phyloP scores from a whole-genome alignment of 1,284 basidiomycete genomes.

The Lignosus rhinocerotis region DNA sequence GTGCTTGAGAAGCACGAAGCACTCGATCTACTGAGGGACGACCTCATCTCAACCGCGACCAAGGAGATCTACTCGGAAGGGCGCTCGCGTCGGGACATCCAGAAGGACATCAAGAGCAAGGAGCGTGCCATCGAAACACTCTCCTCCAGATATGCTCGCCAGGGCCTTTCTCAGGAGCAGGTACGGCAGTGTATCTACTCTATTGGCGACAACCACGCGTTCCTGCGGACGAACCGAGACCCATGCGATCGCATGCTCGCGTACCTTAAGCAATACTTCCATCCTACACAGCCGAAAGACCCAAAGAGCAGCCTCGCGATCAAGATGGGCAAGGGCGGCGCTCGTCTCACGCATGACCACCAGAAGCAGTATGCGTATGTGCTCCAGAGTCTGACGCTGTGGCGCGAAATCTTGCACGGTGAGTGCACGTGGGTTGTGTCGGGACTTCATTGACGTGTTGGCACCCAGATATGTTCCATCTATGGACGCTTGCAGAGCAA shows the following conservation, averaged over 20 bases:
- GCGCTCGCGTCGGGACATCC: constrained; percentile 68
- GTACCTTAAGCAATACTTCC: constrained; percentile 74
- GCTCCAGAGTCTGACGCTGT: constrained; percentile 78
- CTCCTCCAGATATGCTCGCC: constrained; percentile 58
- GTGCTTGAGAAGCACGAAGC: constrained; percentile 64
- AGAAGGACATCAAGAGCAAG: constrained; percentile 77
- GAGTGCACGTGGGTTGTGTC: constrained; percentile 15
- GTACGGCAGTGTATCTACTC: constrained; percentile 78
- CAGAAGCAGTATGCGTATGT: constrained; percentile 81
- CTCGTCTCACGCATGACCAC: constrained; percentile 79
- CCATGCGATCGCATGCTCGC: constrained; percentile 80
- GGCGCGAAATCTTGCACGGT: constrained; percentile 83
- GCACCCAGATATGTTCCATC: constrained; percentile 73
- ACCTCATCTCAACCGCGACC: constrained; percentile 69
- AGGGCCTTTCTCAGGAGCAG: constrained; percentile 58
- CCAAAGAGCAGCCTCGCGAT: constrained; percentile 69
- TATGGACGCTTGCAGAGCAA: constrained; percentile 78
- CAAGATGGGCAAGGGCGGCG: constrained; percentile 72
- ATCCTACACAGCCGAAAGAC: constrained; percentile 65
- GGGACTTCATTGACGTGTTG: not conserved
- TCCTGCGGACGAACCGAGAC: constrained; percentile 78
- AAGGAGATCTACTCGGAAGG: constrained; percentile 77
- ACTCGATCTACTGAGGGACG: constrained; percentile 68
- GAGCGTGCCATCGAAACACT: constrained; percentile 79
- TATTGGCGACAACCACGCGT: constrained; percentile 84